Evolutionary conservation across 2,329 filamentous ascomycete genomes (phyloP).

Genomic region (Xylaria multiplex): DNA sequence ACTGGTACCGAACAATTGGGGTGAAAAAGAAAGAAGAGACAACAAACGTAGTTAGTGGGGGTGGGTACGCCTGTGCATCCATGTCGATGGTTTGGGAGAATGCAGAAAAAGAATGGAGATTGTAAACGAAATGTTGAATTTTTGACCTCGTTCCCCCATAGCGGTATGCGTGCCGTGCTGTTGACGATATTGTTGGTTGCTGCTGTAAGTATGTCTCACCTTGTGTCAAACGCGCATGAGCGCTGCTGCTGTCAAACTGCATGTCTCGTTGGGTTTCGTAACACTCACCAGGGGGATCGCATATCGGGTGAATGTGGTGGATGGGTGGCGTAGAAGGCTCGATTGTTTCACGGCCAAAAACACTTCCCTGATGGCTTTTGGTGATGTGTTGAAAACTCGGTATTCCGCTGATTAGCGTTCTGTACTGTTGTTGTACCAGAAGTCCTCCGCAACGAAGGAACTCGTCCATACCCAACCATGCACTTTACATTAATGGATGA

Average conservation of each 20-base stretch:
- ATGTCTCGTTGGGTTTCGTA: slow-evolving; percentile 38
- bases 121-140: slow-evolving; percentile 22
- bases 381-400: slow-evolving; percentile 26
- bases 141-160: slow-evolving; percentile 17
- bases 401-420: slow-evolving; percentile 24
- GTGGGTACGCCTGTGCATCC: slow-evolving; percentile 35
- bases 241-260: slow-evolving; percentile 38
- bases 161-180: slow-evolving; percentile 27
- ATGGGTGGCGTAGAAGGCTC: slow-evolving; percentile 27
- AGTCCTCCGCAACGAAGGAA: slow-evolving; percentile 25
- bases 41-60: slow-evolving; percentile 36
- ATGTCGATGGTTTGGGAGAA: slow-evolving; percentile 32
- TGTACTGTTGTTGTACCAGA: slow-evolving; percentile 24
- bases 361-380: slow-evolving; percentile 23
- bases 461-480: slow-evolving; percentile 31
- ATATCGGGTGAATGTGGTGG: slow-evolving; percentile 34
- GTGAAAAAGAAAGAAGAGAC: slow-evolving; percentile 33
- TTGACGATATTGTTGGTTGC: slow-evolving; percentile 25
- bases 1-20: slow-evolving; percentile 41
- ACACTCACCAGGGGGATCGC: slow-evolving; percentile 34
- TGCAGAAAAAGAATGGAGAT: slow-evolving; percentile 26
- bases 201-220: slow-evolving; percentile 33
- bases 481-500: slow-evolving; percentile 22
- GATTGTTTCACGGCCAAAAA: slow-evolving; percentile 28
- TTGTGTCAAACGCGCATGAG: slow-evolving; percentile 37